These are phyloP conservation scores for Vicia faba DNA, from an alignment of 306 rosid genomes.

Conservation along the genomic window DNA sequence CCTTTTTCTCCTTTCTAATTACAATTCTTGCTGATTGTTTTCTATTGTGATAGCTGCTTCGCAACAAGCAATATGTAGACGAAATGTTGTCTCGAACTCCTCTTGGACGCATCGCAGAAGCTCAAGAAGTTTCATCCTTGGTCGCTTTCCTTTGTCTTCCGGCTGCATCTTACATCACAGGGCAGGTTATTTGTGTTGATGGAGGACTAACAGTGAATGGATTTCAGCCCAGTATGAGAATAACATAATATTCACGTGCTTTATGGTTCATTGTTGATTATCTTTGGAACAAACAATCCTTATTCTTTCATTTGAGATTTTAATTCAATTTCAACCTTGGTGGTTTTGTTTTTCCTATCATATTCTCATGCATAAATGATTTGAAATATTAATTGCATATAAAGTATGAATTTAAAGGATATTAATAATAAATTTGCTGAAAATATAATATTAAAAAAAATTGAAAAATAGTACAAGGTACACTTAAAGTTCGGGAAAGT, in stretches of 20 bases:
- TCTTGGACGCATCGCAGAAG: conserved; percentile 63
- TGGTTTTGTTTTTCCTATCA: too few relatives aligned
- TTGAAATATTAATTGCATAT: too few relatives aligned
- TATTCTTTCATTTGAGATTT: conserved; percentile 12
- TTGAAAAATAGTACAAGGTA: too few relatives aligned
- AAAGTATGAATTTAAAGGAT: too few relatives aligned
- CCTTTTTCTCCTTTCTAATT: neutral
- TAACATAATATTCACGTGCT: conserved; percentile 30
- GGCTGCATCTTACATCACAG: conserved; percentile 83
- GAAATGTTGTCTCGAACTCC: conserved; percentile 60
- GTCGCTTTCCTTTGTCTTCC: conserved; percentile 87
- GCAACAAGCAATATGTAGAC: conserved; percentile 51
- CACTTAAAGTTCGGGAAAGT: too few relatives aligned
- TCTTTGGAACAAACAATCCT: neutral
- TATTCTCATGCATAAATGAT: too few relatives aligned
- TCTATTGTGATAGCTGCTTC: conserved; percentile 51
- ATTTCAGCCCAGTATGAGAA: conserved; percentile 49
- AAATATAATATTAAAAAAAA: too few relatives aligned
- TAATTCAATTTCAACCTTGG: neutral
- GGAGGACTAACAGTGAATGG: conserved; percentile 78
- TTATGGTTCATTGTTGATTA: conserved; percentile 12
- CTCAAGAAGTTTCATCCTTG: conserved; percentile 74
- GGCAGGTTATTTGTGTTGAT: conserved; percentile 73
- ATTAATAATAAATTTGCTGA: too few relatives aligned
- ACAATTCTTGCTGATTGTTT: conserved; percentile 27